Percentiles rank a stretch among this genome's conserved stretches.
Evolutionary conservation across 2,329 filamentous ascomycete species (phyloP).

Genomic region (Fusarium falciforme): DNA sequence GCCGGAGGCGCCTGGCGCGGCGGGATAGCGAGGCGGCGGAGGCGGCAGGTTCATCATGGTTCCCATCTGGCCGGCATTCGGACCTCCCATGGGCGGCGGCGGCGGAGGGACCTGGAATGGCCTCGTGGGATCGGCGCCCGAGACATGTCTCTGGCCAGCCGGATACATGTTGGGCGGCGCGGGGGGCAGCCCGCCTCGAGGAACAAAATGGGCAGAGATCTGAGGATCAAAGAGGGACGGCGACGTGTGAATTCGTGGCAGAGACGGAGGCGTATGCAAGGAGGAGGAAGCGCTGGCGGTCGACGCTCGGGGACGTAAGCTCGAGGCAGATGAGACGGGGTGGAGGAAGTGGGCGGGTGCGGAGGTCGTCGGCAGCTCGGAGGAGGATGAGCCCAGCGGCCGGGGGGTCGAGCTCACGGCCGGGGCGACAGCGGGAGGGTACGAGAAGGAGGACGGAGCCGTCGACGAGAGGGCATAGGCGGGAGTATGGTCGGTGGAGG

Average conservation of each 20-base stretch:
- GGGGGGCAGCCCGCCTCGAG: conserved; percentile 45
- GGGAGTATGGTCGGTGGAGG: conserved; percentile 18
- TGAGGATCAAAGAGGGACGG: conserved; percentile 26
- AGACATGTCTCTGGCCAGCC: conserved; percentile 62
- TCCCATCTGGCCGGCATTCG: conserved; percentile 56
- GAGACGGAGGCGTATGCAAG: conserved; percentile 26
- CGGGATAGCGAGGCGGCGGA: conserved; percentile 65
- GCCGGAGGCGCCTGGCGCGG: conserved; percentile 53
- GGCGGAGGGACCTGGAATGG: conserved; percentile 67
- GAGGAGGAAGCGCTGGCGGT: conserved; percentile 36
- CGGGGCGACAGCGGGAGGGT: conserved; percentile 28
- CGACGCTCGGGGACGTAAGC: conserved; percentile 40
- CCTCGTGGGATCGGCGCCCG: conserved; percentile 61
- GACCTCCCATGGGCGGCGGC: conserved; percentile 66
- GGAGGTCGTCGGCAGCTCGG: conserved; percentile 30
- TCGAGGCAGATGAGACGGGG: conserved; percentile 34
- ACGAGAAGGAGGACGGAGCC: conserved; percentile 34
- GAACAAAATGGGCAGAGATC: conserved; percentile 32
- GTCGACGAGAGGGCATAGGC: conserved; percentile 35
- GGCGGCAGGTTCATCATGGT: conserved; percentile 64
- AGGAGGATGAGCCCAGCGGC: conserved; percentile 40
- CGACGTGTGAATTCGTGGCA: conserved; percentile 31
- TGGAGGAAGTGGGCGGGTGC: conserved; percentile 38
- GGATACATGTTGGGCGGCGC: conserved; percentile 65
- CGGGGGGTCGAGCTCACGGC: conserved; percentile 28